These are phyloP conservation scores for Antitrichia curtipendula DNA, from an alignment of 225 moss, liverwort and hornwort species.

Conservation along the genomic window DNA sequence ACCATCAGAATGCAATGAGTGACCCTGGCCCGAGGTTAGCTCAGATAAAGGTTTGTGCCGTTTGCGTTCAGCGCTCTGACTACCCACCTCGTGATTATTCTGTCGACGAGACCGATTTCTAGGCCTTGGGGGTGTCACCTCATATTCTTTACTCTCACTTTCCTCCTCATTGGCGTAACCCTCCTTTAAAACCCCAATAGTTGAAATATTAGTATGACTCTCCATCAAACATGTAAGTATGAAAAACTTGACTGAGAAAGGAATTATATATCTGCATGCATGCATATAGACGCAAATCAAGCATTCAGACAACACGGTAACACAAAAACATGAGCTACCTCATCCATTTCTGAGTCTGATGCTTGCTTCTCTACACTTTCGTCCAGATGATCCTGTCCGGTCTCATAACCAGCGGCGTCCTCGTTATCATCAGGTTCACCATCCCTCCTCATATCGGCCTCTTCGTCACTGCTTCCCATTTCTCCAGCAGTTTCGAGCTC, in stretches of 20 bases:
- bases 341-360: conserved; percentile 24
- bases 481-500: conserved; percentile 4
- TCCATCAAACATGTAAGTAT: background rate
- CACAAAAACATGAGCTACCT: background rate
- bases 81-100: conserved; percentile 18
- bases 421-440: conserved; percentile 11
- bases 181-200: background rate
- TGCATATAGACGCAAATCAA: background rate
- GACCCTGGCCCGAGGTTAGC: conserved; percentile 36
- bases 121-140: conserved; percentile 10
- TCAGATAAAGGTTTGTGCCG: conserved; percentile 60
- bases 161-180: conserved; percentile 45
- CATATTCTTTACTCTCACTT: conserved; percentile 47
- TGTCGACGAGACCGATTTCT: conserved; percentile 13
- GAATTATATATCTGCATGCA: background rate
- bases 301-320: background rate
- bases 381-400: conserved; percentile 10
- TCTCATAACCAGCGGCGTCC: conserved; percentile 6
- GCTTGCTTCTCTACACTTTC: conserved; percentile 15
- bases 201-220: background rate
- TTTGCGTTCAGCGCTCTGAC: conserved; percentile 31
- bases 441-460: background rate
- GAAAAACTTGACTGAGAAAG: background rate
- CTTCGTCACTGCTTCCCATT: conserved; percentile 6
- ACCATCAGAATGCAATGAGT: conserved; percentile 17